Base-by-base conservation (phyloP, 148 eudicot species). In the Cornus florida region DNA sequence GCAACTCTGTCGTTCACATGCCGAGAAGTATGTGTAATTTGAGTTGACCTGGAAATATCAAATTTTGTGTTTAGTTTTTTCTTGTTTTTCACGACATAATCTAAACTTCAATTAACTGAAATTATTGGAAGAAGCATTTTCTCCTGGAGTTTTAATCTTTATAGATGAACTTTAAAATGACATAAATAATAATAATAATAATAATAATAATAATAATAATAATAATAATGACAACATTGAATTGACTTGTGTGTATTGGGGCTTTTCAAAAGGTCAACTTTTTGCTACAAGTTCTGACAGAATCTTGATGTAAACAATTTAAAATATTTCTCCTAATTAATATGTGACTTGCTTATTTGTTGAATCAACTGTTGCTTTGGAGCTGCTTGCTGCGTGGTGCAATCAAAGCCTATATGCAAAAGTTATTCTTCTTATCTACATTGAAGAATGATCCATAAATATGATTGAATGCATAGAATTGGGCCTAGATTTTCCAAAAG, bases 1-100 rank as follows among this genome's bases (percentile, higher is more conserved):
- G 80, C 97, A 95, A 74, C 90, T 95, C 70, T 95, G 97, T 75
- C 99, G 97, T 70, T 80, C 86, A 73, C 94, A 95, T 92, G 97
- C 99, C 80, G 93, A 95, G 66, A 95, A 93, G 99, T 95, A 91
- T 38, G 92, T 32, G n/a, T 2, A 50, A 66, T 70, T 79, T 74
- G 72, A 78, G 24, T 19, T 48, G 0, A 75, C 70, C 33, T 33
- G 2, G 32, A 75, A 59, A 14, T 69, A 17, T 46, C 14, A 65
- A 22, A 46, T 13, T 7, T 4, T 71, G 11, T 41, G n/a, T 28
- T 59, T 64, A n/a, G 13, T 38, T 38, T 53, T 19, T 41, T 0
- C 7, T 75, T 67, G 5, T 48, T 19, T 11, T 1, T 68, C 24
- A 24, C 17, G 5, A 11, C 7, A 23, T n/a, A 7, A 16, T 22